These are phyloP conservation scores for Coniophora puteana DNA, from an alignment of 1,284 basidiomycete genomes.

Conservation along the genomic window DNA sequence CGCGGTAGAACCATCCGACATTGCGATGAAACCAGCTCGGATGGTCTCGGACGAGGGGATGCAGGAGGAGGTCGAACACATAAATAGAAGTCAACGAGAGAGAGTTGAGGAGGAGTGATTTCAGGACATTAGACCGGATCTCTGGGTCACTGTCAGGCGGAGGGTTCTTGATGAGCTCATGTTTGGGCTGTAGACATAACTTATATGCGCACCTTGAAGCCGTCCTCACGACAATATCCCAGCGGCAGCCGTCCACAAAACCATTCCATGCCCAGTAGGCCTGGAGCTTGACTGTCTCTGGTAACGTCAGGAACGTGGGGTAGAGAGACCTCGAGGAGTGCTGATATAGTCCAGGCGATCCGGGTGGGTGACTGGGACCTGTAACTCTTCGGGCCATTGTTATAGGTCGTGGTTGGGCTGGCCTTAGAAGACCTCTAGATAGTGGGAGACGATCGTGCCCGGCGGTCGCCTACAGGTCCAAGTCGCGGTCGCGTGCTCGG, in stretches of 20 bases:
- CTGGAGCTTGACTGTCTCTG: conserved; percentile 57
- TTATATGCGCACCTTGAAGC: conserved; percentile 43
- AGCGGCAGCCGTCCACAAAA: conserved; percentile 67
- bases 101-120: conserved; percentile 67
- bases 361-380: conserved; percentile 20
- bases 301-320: conserved; percentile 63
- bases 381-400: too few relatives aligned
- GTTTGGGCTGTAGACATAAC: conserved; percentile 13
- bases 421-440: too few relatives aligned
- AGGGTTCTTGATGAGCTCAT: conserved; percentile 3
- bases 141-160: conserved; percentile 66
- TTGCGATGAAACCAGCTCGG: conserved; percentile 68
- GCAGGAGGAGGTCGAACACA: conserved; percentile 66
- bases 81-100: conserved; percentile 70
- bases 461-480: neutral
- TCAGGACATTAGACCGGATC: conserved; percentile 67
- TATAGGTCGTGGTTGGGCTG: neutral
- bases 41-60: conserved; percentile 60
- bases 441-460: too few relatives aligned
- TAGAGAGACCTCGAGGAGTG: conserved; percentile 48
- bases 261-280: conserved; percentile 54
- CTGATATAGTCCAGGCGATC: conserved; percentile 6
- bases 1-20: conserved; percentile 69
- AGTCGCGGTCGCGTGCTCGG: neutral
- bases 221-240: conserved; percentile 58